These are phyloP conservation scores for Fusarium verrucosum DNA, from an alignment of 2,329 filamentous ascomycete species.

Conservation along the genomic window DNA sequence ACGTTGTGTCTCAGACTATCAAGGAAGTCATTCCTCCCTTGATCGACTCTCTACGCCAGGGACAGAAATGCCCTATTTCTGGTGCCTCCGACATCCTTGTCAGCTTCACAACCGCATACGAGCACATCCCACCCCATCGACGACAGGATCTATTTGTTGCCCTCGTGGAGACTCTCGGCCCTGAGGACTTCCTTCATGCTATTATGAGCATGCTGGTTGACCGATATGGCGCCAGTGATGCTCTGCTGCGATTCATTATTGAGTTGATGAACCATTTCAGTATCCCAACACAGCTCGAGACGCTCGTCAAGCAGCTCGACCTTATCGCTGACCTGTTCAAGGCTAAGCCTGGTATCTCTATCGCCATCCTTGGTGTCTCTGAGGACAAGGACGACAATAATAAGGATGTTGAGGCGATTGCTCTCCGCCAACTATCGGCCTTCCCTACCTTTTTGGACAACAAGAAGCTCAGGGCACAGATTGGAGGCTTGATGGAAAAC, in stretches of 20 bases:
- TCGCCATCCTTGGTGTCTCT: slow-evolving; percentile 71
- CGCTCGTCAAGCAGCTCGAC: slow-evolving; percentile 79
- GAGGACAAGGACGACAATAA: slow-evolving; percentile 60
- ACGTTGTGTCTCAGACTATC: slow-evolving; percentile 95
- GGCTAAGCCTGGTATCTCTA: slow-evolving; percentile 77
- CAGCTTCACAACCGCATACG: slow-evolving; percentile 95
- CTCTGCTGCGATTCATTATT: slow-evolving; percentile 76
- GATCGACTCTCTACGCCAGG: slow-evolving; percentile 83
- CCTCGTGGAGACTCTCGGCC: slow-evolving; percentile 83
- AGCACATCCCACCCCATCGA: slow-evolving; percentile 91
- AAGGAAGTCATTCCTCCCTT: slow-evolving; percentile 92
- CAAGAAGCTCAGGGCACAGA: slow-evolving; percentile 64
- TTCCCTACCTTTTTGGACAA: slow-evolving; percentile 68
- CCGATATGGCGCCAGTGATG: slow-evolving; percentile 80
- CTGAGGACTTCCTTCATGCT: slow-evolving; percentile 87
- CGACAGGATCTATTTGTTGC: slow-evolving; percentile 85
- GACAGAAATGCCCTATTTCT: slow-evolving; percentile 78
- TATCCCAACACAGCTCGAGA: slow-evolving; percentile 78
- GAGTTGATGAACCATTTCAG: slow-evolving; percentile 78
- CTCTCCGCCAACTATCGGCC: slow-evolving; percentile 64
- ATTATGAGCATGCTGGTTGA: slow-evolving; percentile 91
- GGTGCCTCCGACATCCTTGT: slow-evolving; percentile 90
- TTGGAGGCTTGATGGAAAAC: slow-evolving; percentile 64
- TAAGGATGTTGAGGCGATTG: slow-evolving; percentile 61
- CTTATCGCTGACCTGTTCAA: slow-evolving; percentile 80